These are phyloP conservation scores for Teunomyces lycoperdinae DNA, from an alignment of 805 yeast species.

Conservation along the genomic window DNA sequence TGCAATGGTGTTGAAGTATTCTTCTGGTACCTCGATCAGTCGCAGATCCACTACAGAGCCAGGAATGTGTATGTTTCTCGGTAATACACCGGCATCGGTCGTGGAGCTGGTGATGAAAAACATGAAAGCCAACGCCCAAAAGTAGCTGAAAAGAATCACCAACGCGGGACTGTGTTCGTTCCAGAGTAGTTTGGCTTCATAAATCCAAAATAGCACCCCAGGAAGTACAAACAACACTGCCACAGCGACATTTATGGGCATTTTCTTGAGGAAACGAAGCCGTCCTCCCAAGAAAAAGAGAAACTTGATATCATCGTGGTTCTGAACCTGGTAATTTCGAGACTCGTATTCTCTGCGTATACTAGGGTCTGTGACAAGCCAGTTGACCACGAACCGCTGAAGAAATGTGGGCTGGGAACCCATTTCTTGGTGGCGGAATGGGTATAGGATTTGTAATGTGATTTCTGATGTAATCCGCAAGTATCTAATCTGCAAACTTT, in stretches of 20 bases:
- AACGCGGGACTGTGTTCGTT: conserved; percentile 50
- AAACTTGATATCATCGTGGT: conserved; percentile 29
- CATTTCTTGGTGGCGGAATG: not conserved
- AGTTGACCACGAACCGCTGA: conserved; percentile 17
- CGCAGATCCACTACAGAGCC: conserved; percentile 2
- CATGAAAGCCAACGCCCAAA: conserved; percentile 49
- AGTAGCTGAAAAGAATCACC: conserved; percentile 56
- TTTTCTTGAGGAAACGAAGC: conserved; percentile 40
- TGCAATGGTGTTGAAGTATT: conserved; percentile 20
- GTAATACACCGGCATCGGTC: conserved; percentile 69
- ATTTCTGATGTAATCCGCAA: not conserved
- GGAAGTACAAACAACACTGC: conserved; percentile 40
- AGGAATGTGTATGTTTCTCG: conserved; percentile 60
- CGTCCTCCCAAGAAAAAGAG: conserved; percentile 68
- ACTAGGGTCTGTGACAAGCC: conserved; percentile 25
- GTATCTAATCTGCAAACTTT: not conserved
- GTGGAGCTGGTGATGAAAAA: conserved; percentile 55
- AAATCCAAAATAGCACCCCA: conserved; percentile 49
- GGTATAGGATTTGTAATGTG: not conserved
- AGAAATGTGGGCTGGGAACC: conserved; percentile 1
- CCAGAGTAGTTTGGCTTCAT: conserved; percentile 56
- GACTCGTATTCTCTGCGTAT: conserved; percentile 4
- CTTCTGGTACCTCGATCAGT: conserved; percentile 8
- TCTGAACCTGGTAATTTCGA: conserved; percentile 45
- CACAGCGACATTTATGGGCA: conserved; percentile 36